phyloP scores from a whole-genome alignment of 768 basidiomycete species.

The Trametes villosa region DNA sequence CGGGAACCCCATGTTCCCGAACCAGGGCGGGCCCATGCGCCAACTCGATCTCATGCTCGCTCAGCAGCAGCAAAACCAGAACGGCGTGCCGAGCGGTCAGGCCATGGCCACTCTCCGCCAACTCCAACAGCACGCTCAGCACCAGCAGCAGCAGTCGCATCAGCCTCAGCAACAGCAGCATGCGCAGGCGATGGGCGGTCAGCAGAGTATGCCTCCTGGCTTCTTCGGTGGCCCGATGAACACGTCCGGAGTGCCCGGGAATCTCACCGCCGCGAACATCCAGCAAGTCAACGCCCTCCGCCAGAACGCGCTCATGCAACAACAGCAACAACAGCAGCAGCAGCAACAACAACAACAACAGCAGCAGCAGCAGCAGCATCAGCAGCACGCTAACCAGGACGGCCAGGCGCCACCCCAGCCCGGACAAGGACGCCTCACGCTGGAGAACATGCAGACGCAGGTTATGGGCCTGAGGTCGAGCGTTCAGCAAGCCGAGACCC shows the following conservation, averaged over 20 bases:
- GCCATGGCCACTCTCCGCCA: slow-evolving; percentile 18
- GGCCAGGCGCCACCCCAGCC: not conserved
- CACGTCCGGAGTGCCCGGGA: slow-evolving; percentile 1
- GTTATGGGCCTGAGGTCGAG: not conserved
- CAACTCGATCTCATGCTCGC: slow-evolving; percentile 32
- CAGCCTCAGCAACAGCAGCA: slow-evolving; percentile 24
- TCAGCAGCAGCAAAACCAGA: slow-evolving; percentile 28
- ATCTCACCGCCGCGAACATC: slow-evolving; percentile 10
- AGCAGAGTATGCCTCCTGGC: slow-evolving; percentile 5
- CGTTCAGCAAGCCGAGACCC: slow-evolving; percentile 1
- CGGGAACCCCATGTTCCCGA: slow-evolving; percentile 10
- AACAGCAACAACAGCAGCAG: too few species aligned
- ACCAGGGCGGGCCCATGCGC: slow-evolving; percentile 18
- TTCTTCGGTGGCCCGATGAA: slow-evolving; percentile 17
- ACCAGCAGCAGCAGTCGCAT: slow-evolving; percentile 24
- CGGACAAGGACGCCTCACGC: not conserved
- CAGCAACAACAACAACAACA: slow-evolving; percentile 29
- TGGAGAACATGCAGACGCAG: slow-evolving; percentile 17
- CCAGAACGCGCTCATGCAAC: slow-evolving; percentile 11
- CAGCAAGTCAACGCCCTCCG: slow-evolving; percentile 15
- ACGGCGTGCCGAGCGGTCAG: slow-evolving; percentile 4
- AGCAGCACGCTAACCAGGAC: not conserved
- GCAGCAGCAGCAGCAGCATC: slow-evolving; percentile 12
- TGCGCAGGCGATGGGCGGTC: slow-evolving; percentile 6
- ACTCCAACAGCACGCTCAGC: slow-evolving; percentile 22